Percentiles rank a stretch among this genome's conserved stretches.
Conservation (phyloP, 2,329 filamentous ascomycete genomes). For the Fusarium sp. region DNA sequence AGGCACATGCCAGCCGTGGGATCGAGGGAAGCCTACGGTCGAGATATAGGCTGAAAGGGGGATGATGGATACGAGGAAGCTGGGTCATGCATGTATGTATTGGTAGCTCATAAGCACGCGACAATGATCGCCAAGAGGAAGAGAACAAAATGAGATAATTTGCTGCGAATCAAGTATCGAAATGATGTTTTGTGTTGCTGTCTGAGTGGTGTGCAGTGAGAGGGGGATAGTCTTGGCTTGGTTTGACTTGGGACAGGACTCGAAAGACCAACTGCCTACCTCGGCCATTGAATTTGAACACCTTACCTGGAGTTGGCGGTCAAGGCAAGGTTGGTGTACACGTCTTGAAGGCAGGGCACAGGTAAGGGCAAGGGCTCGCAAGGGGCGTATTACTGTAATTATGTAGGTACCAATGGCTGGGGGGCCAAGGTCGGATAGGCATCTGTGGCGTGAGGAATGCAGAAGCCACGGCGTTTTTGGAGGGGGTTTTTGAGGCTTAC, state of each 20-base stretch:
- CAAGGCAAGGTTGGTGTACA: not conserved
- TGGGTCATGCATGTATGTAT: slow-evolving; percentile 20
- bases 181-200: not conserved
- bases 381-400: not conserved
- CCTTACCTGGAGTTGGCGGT: not conserved
- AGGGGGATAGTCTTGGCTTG: not conserved
- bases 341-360: not conserved
- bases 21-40: slow-evolving; percentile 14
- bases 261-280: not conserved
- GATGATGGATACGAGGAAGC: slow-evolving; percentile 8
- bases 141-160: slow-evolving; percentile 24
- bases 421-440: not conserved
- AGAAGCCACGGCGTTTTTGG: slow-evolving; percentile 2
- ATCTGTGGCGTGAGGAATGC: slow-evolving; percentile 23
- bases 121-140: slow-evolving; percentile 18
- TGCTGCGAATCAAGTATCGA: slow-evolving; percentile 1
- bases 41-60: slow-evolving; percentile 7
- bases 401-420: not conserved
- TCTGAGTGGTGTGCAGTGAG: not conserved
- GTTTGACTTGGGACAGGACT: not conserved
- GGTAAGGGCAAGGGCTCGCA: not conserved
- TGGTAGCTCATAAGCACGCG: slow-evolving; percentile 27
- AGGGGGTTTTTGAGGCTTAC: not conserved
- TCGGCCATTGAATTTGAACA: not conserved
- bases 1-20: slow-evolving; percentile 15